phyloP scores from a whole-genome alignment of 257 asterid species.

The Solanum ahanhuiri region DNA sequence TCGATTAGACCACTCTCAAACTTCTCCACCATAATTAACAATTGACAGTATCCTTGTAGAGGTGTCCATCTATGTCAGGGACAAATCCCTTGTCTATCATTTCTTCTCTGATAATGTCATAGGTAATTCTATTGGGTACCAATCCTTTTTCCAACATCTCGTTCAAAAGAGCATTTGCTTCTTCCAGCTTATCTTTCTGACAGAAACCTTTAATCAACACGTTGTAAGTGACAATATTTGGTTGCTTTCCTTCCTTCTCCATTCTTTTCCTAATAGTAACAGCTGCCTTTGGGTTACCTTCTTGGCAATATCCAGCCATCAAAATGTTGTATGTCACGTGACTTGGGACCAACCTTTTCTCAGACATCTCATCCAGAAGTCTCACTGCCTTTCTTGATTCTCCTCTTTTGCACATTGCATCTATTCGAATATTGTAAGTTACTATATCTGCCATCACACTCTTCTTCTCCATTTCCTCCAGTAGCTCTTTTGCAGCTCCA shows the following conservation, averaged over 20 bases:
- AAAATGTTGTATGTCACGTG: conserved; percentile 62
- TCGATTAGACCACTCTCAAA: neutral
- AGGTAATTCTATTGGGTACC: conserved; percentile 60
- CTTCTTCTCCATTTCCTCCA: conserved; percentile 53
- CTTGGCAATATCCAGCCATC: conserved; percentile 61
- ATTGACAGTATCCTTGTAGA: conserved; percentile 24
- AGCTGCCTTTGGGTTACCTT: conserved; percentile 55
- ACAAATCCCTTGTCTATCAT: conserved; percentile 84
- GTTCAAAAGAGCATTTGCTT: conserved; percentile 57
- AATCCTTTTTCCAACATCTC: conserved; percentile 96
- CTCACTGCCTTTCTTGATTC: conserved; percentile 57
- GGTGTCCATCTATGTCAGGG: conserved; percentile 82
- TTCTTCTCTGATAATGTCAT: conserved; percentile 59
- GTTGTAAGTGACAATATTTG: conserved; percentile 71
- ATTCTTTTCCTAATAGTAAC: conserved; percentile 57
- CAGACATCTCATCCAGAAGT: conserved; percentile 61
- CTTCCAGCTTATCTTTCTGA: conserved; percentile 48
- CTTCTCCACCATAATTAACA: neutral
- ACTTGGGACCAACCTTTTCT: conserved; percentile 46
- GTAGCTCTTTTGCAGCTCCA: conserved; percentile 38
- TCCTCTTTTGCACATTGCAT: conserved; percentile 52
- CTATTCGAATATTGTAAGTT: conserved; percentile 63
- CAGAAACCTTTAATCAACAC: conserved; percentile 67
- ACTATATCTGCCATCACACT: conserved; percentile 54
- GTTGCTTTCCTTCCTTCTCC: conserved; percentile 74